These are phyloP conservation scores for Micractinium sp. DNA, from an alignment of 139 green algal species.

Conservation along the genomic window DNA sequence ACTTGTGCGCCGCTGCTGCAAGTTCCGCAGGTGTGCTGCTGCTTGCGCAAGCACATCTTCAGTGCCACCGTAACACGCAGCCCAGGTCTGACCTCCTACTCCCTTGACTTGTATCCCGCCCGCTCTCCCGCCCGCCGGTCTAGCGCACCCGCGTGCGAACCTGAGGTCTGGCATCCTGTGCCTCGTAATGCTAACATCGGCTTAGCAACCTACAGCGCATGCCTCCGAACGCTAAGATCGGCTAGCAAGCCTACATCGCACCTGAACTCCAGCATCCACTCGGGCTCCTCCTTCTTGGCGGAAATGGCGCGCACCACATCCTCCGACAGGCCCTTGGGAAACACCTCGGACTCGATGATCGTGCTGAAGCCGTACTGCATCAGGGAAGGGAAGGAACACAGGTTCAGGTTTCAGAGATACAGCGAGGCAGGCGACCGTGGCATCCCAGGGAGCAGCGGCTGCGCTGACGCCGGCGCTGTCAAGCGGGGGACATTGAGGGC, in stretches of 20 bases:
- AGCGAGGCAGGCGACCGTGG: neutral
- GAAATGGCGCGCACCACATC: constrained; percentile 97
- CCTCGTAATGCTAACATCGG: too few relatives aligned
- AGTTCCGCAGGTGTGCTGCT: neutral
- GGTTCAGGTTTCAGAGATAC: neutral
- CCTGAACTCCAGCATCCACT: constrained; percentile 99
- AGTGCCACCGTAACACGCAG: neutral
- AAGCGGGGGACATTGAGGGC: too few relatives aligned
- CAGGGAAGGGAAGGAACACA: neutral
- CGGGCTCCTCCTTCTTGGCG: constrained; percentile 98
- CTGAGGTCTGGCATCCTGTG: too few relatives aligned
- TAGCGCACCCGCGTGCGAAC: too few relatives aligned
- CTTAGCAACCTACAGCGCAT: too few relatives aligned
- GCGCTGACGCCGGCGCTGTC: too few relatives aligned
- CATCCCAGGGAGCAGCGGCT: neutral
- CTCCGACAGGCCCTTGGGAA: constrained; percentile 89
- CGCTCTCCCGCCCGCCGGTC: too few relatives aligned
- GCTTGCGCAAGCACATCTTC: neutral
- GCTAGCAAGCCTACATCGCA: too few relatives aligned
- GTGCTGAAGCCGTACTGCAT: constrained; percentile 87
- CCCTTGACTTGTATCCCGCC: too few relatives aligned
- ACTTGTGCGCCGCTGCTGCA: neutral
- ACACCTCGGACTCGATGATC: constrained; percentile 92
- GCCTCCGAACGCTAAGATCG: too few relatives aligned
- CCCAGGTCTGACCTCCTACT: neutral